Percentiles rank a stretch among this genome's conserved stretches.
These are phyloP conservation scores for Camellia oleifera DNA, from an alignment of 179 eudicot species.

Conservation along the genomic window DNA sequence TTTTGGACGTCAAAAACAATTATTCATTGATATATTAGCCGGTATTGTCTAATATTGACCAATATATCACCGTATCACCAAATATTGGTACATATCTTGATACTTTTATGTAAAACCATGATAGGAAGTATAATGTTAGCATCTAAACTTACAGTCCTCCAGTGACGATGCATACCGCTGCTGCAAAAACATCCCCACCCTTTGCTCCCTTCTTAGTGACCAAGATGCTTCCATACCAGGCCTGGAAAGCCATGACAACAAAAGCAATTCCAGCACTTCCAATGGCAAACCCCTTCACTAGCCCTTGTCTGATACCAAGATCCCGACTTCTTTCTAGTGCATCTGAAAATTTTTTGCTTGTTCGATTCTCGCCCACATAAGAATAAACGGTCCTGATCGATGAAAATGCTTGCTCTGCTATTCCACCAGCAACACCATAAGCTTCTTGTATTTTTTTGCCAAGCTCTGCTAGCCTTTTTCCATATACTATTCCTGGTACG, in stretches of 20 bases:
- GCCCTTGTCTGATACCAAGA: slow-evolving; percentile 38
- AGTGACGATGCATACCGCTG: slow-evolving; percentile 25
- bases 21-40: no score
- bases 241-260: slow-evolving; percentile 36
- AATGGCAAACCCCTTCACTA: slow-evolving; percentile 38
- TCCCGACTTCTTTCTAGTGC: slow-evolving; percentile 33
- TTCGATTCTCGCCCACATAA: slow-evolving; percentile 29
- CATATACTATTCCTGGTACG: slow-evolving; percentile 13
- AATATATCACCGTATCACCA: no score
- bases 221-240: slow-evolving; percentile 42
- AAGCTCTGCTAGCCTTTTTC: background rate
- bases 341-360: slow-evolving; percentile 31
- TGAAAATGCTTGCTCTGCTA: slow-evolving; percentile 22
- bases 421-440: slow-evolving; percentile 17
- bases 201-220: slow-evolving; percentile 36
- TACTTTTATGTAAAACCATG: no score
- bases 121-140: no score
- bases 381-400: slow-evolving; percentile 20
- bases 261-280: slow-evolving; percentile 45
- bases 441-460: slow-evolving; percentile 13
- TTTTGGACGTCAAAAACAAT: no score
- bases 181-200: slow-evolving; percentile 37
- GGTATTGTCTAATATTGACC: no score
- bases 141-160: slow-evolving; percentile 41
- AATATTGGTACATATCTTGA: no score